These are phyloP conservation scores for Marvania coccoides DNA, from an alignment of 139 green algal species.

Conservation along the genomic window DNA sequence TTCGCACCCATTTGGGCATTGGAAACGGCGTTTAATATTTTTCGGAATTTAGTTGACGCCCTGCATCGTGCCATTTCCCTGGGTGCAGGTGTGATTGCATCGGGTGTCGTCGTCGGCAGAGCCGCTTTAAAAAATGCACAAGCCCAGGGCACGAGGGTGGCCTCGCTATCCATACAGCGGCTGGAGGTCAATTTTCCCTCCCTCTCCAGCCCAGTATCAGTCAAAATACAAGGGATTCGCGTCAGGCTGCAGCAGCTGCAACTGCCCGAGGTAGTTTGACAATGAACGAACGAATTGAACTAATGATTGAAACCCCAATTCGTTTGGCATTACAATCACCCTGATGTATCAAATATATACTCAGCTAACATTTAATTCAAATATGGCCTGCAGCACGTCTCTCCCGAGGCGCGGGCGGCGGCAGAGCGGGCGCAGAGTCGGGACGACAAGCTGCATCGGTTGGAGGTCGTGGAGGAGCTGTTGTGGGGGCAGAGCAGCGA, in stretches of 20 bases:
- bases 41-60: no score
- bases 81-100: slow-evolving; percentile 17
- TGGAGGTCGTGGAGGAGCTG: slow-evolving; percentile 37
- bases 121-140: background rate
- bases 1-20: no score
- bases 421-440: background rate
- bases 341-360: no score
- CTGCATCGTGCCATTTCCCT: background rate
- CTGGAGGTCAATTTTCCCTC: slow-evolving; percentile 26
- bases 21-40: no score
- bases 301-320: background rate
- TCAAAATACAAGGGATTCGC: slow-evolving; percentile 4
- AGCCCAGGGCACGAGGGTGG: slow-evolving; percentile 2
- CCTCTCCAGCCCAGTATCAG: slow-evolving; percentile 7
- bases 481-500: slow-evolving; percentile 26
- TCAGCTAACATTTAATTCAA: no score
- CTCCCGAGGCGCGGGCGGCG: background rate
- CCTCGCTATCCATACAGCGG: background rate
- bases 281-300: background rate
- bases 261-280: slow-evolving; percentile 35
- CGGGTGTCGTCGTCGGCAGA: background rate
- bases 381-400: slow-evolving; percentile 2
- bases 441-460: slow-evolving; percentile 17
- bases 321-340: background rate
- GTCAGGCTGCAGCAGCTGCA: slow-evolving; percentile 27